Evolutionary conservation across 768 basidiomycete species (phyloP).

Genomic region (Auricularia heimuer): DNA sequence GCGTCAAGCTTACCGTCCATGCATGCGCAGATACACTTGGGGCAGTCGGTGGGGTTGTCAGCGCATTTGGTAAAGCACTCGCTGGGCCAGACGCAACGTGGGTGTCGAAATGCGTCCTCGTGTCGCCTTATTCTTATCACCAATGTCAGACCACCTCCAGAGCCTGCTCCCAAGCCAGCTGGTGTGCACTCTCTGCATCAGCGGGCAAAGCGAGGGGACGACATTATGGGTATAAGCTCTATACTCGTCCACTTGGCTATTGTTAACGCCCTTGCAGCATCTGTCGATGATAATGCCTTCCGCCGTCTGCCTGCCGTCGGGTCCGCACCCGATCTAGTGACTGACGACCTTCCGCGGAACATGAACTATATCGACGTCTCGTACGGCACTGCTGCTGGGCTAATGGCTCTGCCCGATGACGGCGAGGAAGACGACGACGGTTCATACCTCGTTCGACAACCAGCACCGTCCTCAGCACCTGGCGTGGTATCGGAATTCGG

Average conservation of each 20-base stretch:
- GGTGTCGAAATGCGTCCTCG: not conserved
- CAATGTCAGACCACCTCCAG: constrained; percentile 20
- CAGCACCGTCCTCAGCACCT: constrained; percentile 10
- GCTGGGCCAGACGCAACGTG: constrained; percentile 1
- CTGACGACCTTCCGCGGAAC: constrained; percentile 86
- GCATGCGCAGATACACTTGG: constrained; percentile 71
- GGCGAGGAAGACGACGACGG: constrained; percentile 49
- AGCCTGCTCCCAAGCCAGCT: constrained; percentile 3
- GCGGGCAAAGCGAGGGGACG: constrained; percentile 1
- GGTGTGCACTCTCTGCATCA: not conserved
- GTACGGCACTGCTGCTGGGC: constrained; percentile 67
- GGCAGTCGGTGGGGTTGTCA: constrained; percentile 45
- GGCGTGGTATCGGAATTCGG: constrained; percentile 52
- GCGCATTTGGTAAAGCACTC: constrained; percentile 28
- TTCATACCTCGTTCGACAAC: not conserved
- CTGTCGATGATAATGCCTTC: constrained; percentile 80
- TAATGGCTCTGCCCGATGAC: constrained; percentile 62
- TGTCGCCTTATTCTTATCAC: constrained; percentile 5
- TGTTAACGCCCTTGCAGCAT: constrained; percentile 32
- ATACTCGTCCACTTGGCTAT: not conserved
- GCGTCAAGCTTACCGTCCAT: constrained; percentile 46
- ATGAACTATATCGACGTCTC: constrained; percentile 78
- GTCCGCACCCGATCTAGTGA: constrained; percentile 76
- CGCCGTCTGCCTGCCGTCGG: constrained; percentile 63
- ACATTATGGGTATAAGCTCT: constrained; percentile 19